Conservation (phyloP, 352 stramenopile genomes). For the Aphanomyces stellatus region DNA sequence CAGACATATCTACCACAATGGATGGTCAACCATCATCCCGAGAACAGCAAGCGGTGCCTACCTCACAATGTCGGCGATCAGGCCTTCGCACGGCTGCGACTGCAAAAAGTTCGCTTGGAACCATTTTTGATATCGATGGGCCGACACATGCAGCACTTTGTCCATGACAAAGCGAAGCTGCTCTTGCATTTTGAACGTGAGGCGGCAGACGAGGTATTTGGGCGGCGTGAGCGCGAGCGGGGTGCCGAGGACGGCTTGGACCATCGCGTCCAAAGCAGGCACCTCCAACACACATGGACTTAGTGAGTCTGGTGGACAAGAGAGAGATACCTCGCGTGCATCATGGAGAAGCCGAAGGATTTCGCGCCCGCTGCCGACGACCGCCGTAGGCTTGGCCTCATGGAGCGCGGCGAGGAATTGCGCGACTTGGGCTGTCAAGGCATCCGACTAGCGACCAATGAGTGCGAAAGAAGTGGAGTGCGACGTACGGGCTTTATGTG, state of each 20-base stretch:
- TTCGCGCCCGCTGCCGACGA: slow-evolving; percentile 64
- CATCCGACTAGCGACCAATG: not conserved
- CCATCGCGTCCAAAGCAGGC: not conserved
- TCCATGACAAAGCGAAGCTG: slow-evolving; percentile 83
- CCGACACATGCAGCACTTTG: slow-evolving; percentile 16
- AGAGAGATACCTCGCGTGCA: slow-evolving; percentile 54
- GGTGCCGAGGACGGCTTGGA: slow-evolving; percentile 25
- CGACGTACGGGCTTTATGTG: not conserved
- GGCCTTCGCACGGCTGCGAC: slow-evolving; percentile 45
- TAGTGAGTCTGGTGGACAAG: not conserved
- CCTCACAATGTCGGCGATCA: slow-evolving; percentile 72
- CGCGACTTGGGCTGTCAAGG: not conserved
- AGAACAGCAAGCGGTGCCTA: slow-evolving; percentile 23
- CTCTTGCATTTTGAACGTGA: slow-evolving; percentile 82
- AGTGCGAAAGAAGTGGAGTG: not conserved
- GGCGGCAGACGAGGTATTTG: slow-evolving; percentile 66
- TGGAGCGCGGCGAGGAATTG: not conserved
- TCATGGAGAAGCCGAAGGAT: slow-evolving; percentile 72
- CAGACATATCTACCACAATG: slow-evolving; percentile 34
- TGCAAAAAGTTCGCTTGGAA: slow-evolving; percentile 77
- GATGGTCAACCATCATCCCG: not conserved
- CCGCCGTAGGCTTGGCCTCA: slow-evolving; percentile 23
- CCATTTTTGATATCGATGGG: slow-evolving; percentile 73
- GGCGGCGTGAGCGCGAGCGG: slow-evolving; percentile 45
- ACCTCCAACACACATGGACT: not conserved